A percentile compares a stretch with the other conserved stretches of the same genome.
Evolutionary conservation across 768 basidiomycete genomes (phyloP).

Genomic region (Rhodosporidiobolus odoratus): DNA sequence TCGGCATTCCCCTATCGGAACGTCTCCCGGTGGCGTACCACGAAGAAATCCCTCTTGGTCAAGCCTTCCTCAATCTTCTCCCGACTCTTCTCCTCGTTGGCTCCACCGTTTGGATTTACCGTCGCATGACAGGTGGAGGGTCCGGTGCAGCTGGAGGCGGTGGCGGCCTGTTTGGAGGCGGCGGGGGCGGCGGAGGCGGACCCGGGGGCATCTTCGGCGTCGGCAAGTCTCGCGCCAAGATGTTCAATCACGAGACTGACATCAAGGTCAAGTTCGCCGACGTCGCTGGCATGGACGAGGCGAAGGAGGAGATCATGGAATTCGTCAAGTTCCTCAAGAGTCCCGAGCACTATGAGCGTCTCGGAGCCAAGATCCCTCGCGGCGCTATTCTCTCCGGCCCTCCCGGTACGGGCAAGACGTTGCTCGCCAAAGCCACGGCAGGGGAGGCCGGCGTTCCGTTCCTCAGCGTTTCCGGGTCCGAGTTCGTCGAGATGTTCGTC

Average conservation of each 20-base stretch:
- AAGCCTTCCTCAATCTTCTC: conserved; percentile 78
- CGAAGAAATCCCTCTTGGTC: conserved; percentile 80
- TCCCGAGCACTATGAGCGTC: conserved; percentile 83
- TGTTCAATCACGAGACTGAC: conserved; percentile 93
- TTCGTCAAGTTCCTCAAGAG: conserved; percentile 99
- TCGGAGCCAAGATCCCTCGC: conserved; percentile 95
- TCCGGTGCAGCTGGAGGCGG: conserved; percentile 59
- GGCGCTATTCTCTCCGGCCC: conserved; percentile 92
- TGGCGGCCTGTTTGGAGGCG: conserved; percentile 32
- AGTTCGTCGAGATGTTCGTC: conserved; percentile 99
- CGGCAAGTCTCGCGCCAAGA: conserved; percentile 86
- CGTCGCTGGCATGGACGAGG: conserved; percentile 98
- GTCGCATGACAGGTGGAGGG: conserved; percentile 52
- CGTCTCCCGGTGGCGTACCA: conserved; percentile 89
- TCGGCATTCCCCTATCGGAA: conserved; percentile 84
- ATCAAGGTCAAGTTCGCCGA: conserved; percentile 90
- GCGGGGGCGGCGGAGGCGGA: conserved; percentile 52
- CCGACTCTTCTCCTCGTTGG: conserved; percentile 91
- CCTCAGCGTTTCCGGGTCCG: conserved; percentile 96
- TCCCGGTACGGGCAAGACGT: conserved; percentile 96
- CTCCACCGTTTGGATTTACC: conserved; percentile 79
- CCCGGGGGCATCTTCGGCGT: conserved; percentile 91
- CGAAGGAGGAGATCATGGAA: conserved; percentile 99
- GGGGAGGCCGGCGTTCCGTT: conserved; percentile 97
- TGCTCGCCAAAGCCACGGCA: conserved; percentile 95